Base-by-base conservation (phyloP, 1,139 yeast species). In the Taiozyma sp. region DNA sequence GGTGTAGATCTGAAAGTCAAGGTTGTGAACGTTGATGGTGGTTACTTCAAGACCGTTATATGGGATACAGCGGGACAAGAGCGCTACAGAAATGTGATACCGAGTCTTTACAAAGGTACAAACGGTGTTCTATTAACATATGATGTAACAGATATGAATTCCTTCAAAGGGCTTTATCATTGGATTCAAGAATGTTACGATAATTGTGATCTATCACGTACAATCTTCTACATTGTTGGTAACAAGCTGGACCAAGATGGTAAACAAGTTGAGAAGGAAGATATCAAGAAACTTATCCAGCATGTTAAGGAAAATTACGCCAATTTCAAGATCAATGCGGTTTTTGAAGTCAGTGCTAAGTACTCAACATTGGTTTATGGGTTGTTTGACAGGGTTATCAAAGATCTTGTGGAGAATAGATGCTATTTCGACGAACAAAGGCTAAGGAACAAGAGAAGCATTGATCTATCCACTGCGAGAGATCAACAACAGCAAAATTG, bases 21-120 rank as follows among this genome's bases (percentile, higher is more conserved):
- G 58, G 72, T 84, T 19, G 79, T 82, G 70, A 81, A 81, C 62
- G 73, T 83, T 46, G 87, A 83, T 60, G 83, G 81, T 66, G 75
- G 68, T 69, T 80, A 59, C 69, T 82, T 63, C 70, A 84, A 66
- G 72, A 68, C 74, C 62, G 69, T 80, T 67, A 57, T 72, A 50
- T 73, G 77, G 86, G 86, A 81, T 61, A 81, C 86, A 13, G 86
- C 86, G 2, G 86, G 86, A 8, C 86, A 81, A 66, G 86, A 81
- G 62, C 65, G 85, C 53, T 81, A 80, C 63, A 69, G 84, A 58
- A 70, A 70, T 49, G 75, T 81, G 60, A 79, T 78, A 42, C 87
- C 87, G 7, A 76, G 83, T 10, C 70, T 82, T 52, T 82, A 82
- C 57, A 74, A 84, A 59, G 85, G 82, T 56, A 76, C 84, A 38